A percentile compares a stretch with the other conserved stretches of the same genome.
These are phyloP conservation scores for Penicillium brasilianum DNA, from an alignment of 2,329 filamentous ascomycete genomes.

Conservation along the genomic window DNA sequence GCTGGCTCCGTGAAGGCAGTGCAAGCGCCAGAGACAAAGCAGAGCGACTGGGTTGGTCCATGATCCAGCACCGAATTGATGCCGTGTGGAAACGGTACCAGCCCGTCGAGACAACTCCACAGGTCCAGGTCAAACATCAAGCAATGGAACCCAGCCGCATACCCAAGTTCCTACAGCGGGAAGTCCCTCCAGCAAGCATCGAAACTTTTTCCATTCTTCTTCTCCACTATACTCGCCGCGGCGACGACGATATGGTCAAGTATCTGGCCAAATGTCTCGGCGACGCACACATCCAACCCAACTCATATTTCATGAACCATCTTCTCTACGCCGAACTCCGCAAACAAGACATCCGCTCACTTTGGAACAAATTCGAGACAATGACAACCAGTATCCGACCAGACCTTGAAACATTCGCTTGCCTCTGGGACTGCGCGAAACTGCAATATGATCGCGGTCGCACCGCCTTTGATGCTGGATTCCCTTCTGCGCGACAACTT, in stretches of 20 bases:
- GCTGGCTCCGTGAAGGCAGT: constrained; percentile 71
- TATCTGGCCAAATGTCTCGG: constrained; percentile 67
- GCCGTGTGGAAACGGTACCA: constrained; percentile 58
- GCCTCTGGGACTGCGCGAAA: constrained; percentile 64
- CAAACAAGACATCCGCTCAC: constrained; percentile 60
- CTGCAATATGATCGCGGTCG: constrained; percentile 55
- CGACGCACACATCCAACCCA: constrained; percentile 67
- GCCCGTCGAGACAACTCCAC: constrained; percentile 28
- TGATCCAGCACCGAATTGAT: constrained; percentile 72
- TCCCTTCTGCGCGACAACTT: constrained; percentile 52
- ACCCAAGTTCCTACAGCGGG: constrained; percentile 48
- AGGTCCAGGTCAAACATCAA: constrained; percentile 36
- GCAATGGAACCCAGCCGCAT: constrained; percentile 32
- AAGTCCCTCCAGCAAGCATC: constrained; percentile 65
- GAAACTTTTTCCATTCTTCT: constrained; percentile 80
- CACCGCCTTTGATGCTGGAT: constrained; percentile 52
- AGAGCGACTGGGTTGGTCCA: constrained; percentile 73
- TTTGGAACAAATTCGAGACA: constrained; percentile 61
- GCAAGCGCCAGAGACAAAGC: constrained; percentile 63
- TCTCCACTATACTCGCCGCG: constrained; percentile 70
- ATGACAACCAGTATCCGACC: constrained; percentile 63
- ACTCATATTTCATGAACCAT: constrained; percentile 80
- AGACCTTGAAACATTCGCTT: constrained; percentile 71
- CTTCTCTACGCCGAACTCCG: constrained; percentile 70
- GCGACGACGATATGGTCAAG: constrained; percentile 62